These are phyloP conservation scores for Nitzschia putrida DNA, from an alignment of 108 stramenopile species.

Conservation along the genomic window DNA sequence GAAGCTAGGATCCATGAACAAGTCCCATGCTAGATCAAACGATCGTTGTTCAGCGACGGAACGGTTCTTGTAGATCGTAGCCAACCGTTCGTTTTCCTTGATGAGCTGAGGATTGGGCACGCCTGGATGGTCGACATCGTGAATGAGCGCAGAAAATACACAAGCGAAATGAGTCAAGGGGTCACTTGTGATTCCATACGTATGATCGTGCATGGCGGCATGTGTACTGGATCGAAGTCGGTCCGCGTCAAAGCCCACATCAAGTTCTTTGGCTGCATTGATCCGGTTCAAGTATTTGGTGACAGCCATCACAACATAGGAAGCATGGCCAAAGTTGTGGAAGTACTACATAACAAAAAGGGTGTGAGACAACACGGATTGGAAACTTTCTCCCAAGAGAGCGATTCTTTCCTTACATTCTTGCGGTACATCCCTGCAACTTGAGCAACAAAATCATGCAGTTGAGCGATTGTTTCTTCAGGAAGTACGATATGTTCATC, in stretches of 20 bases:
- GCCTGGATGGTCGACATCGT: neutral
- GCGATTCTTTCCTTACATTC: neutral
- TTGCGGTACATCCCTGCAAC: slow-evolving; percentile 2
- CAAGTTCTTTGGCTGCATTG: neutral
- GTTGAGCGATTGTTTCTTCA: neutral
- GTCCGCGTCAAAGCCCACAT: slow-evolving; percentile 11
- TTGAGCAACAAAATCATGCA: neutral
- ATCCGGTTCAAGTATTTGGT: slow-evolving; percentile 7
- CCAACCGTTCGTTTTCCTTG: slow-evolving; percentile 26
- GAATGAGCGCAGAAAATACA: slow-evolving; percentile 3
- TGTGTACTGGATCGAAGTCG: slow-evolving; percentile 2
- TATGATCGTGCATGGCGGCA: slow-evolving; percentile 11
- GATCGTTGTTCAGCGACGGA: slow-evolving; percentile 36
- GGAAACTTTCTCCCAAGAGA: neutral
- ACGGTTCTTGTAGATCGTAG: slow-evolving; percentile 21
- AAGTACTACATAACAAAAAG: slow-evolving; percentile 1
- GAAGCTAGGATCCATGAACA: neutral
- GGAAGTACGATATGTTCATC: neutral
- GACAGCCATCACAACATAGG: slow-evolving; percentile 14
- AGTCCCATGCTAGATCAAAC: slow-evolving; percentile 15
- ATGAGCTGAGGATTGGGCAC: slow-evolving; percentile 27
- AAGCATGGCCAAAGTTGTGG: slow-evolving; percentile 19
- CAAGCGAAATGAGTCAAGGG: slow-evolving; percentile 16
- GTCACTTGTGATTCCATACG: slow-evolving; percentile 6
- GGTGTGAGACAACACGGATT: neutral